Evolutionary conservation across 768 basidiomycete genomes (phyloP).

Genomic region (Ramaria sp.): DNA sequence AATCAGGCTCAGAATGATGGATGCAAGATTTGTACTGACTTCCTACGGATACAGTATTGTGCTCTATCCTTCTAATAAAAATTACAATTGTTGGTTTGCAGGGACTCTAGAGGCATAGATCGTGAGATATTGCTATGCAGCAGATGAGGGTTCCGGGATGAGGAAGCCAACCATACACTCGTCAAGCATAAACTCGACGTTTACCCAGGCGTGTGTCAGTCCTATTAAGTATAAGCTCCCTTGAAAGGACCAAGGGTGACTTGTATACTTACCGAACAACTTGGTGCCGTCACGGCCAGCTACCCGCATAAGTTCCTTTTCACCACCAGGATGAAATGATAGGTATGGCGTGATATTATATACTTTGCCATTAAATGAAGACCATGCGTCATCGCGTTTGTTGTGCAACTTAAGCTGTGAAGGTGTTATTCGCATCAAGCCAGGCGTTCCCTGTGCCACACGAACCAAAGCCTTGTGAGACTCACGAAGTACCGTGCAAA

Average conservation of each 20-base stretch:
- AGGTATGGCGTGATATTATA: constrained; percentile 95
- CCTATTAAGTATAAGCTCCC: constrained; percentile 35
- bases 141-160: constrained; percentile 48
- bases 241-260: background rate
- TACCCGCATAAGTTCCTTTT: constrained; percentile 86
- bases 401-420: constrained; percentile 75
- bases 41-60: background rate
- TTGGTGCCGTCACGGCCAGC: constrained; percentile 94
- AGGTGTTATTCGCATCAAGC: constrained; percentile 58
- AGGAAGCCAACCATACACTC: constrained; percentile 87
- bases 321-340: constrained; percentile 89
- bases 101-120: too few relatives aligned
- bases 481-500: constrained; percentile 15
- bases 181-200: constrained; percentile 92
- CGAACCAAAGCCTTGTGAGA: constrained; percentile 3
- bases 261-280: constrained; percentile 64
- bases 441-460: constrained; percentile 54
- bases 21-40: background rate
- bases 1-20: too few relatives aligned
- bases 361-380: constrained; percentile 83
- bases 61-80: background rate
- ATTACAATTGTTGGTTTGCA: too few relatives aligned
- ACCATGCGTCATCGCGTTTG: constrained; percentile 84
- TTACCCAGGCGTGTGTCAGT: constrained; percentile 93
- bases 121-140: background rate